Evolutionary conservation across 345 rosid species (phyloP).

Genomic region (Melaleuca alternifolia): DNA sequence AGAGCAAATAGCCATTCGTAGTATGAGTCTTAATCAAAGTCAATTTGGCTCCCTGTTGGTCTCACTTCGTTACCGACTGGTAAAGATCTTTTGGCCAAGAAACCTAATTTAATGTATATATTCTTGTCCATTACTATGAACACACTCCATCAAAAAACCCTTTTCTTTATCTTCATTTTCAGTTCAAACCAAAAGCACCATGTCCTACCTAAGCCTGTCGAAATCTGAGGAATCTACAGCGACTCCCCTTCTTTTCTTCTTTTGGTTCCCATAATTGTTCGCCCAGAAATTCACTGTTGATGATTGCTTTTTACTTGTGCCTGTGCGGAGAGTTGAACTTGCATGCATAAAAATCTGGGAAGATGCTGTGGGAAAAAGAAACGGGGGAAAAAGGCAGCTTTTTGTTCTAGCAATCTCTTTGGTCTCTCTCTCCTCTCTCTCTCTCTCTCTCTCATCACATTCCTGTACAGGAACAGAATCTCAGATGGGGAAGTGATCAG

Average conservation of each 20-base stretch:
- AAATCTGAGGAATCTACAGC: background rate
- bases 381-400: slow-evolving; percentile 26
- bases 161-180: background rate
- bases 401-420: slow-evolving; percentile 2
- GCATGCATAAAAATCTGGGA: slow-evolving; percentile 22
- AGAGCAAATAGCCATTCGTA: background rate
- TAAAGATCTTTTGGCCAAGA: background rate
- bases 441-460: slow-evolving; percentile 24
- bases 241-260: background rate
- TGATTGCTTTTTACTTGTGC: background rate
- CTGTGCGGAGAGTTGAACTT: slow-evolving; percentile 12
- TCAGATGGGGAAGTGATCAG: slow-evolving; percentile 38
- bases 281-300: background rate
- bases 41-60: background rate
- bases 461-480: slow-evolving; percentile 48
- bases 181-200: background rate
- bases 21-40: background rate
- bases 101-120: background rate
- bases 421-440: background rate
- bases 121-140: background rate
- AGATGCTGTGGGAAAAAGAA: slow-evolving; percentile 23
- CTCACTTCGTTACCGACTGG: background rate
- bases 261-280: background rate
- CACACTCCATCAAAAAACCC: background rate
- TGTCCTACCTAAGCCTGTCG: background rate